Evolutionary conservation across 768 basidiomycete genomes (phyloP).

Genomic region (Leccinum subgranulosum): DNA sequence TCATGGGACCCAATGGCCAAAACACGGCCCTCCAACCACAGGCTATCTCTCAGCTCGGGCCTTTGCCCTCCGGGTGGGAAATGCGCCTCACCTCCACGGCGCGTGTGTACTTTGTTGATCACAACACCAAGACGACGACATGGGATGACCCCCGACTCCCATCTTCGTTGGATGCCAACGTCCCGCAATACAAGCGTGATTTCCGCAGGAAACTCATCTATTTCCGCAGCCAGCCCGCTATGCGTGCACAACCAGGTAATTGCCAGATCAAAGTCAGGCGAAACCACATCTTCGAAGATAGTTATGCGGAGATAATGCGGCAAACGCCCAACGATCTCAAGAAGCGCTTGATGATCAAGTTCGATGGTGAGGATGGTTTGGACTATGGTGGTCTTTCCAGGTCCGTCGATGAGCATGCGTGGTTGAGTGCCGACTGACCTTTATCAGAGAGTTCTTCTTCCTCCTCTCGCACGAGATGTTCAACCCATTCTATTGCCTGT

Average conservation of each 20-base stretch:
- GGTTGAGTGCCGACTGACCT: constrained; percentile 5
- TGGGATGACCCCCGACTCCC: constrained; percentile 99
- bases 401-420: constrained; percentile 39
- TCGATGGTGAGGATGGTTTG: constrained; percentile 97
- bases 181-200: constrained; percentile 99
- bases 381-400: constrained; percentile 98
- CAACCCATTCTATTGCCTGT: constrained; percentile 99
- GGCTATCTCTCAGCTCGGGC: constrained; percentile 94
- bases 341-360: constrained; percentile 99
- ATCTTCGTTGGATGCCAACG: constrained; percentile 92
- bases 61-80: constrained; percentile 97
- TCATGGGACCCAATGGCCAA: constrained; percentile 92
- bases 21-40: constrained; percentile 88
- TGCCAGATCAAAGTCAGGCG: constrained; percentile 98
- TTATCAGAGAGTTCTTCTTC: constrained; percentile 96
- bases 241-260: constrained; percentile 97
- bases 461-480: constrained; percentile 99
- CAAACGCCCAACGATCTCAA: constrained; percentile 98
- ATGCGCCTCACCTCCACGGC: constrained; percentile 99
- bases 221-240: constrained; percentile 97
- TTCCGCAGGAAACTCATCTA: constrained; percentile 99
- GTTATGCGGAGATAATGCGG: constrained; percentile 99
- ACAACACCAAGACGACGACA: constrained; percentile 99
- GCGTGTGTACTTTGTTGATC: constrained; percentile 98
- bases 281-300: constrained; percentile 98